Conservation (phyloP, 2,329 filamentous ascomycete species). For the Aspergillus alliaceus region DNA sequence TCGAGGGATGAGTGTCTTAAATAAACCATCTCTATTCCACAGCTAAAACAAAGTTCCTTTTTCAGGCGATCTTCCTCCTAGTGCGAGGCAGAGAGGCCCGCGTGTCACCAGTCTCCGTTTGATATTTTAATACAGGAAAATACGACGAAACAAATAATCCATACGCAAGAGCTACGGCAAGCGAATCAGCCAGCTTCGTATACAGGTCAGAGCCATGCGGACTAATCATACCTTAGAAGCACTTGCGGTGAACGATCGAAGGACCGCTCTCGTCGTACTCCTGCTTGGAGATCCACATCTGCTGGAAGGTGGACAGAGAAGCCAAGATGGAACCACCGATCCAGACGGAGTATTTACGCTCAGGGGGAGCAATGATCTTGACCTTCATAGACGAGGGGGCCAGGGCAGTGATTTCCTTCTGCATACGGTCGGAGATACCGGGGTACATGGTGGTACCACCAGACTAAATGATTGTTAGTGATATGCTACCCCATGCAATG, state of each 20-base stretch:
- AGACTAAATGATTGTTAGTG: slow-evolving; percentile 62
- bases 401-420: slow-evolving; percentile 99
- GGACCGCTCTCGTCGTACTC: slow-evolving; percentile 99
- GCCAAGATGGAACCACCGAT: slow-evolving; percentile 99
- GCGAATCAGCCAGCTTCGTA: background rate
- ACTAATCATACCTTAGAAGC: slow-evolving; percentile 77
- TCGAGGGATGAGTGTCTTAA: slow-evolving; percentile 24
- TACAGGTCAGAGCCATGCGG: background rate
- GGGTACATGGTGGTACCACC: slow-evolving; percentile 99
- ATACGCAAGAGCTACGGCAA: slow-evolving; percentile 21
- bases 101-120: slow-evolving; percentile 38
- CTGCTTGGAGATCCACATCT: slow-evolving; percentile 99
- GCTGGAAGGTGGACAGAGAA: slow-evolving; percentile 99
- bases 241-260: slow-evolving; percentile 99
- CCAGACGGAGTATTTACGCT: slow-evolving; percentile 99
- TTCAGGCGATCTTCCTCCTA: slow-evolving; percentile 42
- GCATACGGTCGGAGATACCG: slow-evolving; percentile 99
- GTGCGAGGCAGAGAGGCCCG: slow-evolving; percentile 40
- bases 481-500: background rate
- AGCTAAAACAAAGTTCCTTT: slow-evolving; percentile 41
- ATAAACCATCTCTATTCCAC: slow-evolving; percentile 41
- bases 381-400: slow-evolving; percentile 99
- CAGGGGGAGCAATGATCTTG: slow-evolving; percentile 99
- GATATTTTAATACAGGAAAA: slow-evolving; percentile 44
- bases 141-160: slow-evolving; percentile 38